Evolutionary conservation across 176 grass and related monocot genomes (phyloP).

Genomic region (Triticum urartu): DNA sequence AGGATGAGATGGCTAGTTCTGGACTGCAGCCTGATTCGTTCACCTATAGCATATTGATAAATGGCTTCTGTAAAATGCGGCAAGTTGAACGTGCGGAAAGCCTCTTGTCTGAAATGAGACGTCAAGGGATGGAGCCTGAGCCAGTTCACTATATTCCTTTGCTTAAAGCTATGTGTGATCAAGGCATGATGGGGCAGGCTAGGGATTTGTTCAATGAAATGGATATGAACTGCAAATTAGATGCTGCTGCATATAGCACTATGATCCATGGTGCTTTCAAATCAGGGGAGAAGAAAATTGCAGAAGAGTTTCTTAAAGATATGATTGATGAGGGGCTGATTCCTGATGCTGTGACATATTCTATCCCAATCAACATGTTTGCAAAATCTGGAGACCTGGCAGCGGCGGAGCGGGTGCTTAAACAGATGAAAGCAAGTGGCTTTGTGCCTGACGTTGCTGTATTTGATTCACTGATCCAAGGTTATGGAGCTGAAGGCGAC

Average conservation of each 20-base stretch:
- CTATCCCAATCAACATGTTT: conserved; percentile 46
- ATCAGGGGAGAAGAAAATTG: conserved; percentile 42
- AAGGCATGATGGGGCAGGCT: conserved; percentile 48
- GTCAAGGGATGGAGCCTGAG: conserved; percentile 32
- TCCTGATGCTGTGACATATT: conserved; percentile 64
- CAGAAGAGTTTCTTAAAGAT: conserved; percentile 41
- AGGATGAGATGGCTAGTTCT: conserved; percentile 45
- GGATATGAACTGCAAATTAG: conserved; percentile 25
- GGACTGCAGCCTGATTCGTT: conserved; percentile 46
- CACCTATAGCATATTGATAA: conserved; percentile 58
- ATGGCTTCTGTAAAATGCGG: conserved; percentile 64
- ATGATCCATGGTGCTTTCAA: conserved; percentile 60
- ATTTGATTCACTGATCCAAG: conserved; percentile 60
- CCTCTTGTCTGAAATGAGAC: conserved; percentile 41
- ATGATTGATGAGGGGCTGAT: conserved; percentile 43
- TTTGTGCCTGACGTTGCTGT: conserved; percentile 46
- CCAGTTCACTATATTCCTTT: conserved; percentile 49
- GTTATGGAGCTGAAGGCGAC: conserved; percentile 36
- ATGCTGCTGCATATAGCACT: conserved; percentile 48
- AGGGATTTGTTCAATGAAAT: conserved; percentile 60
- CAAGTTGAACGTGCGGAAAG: conserved; percentile 36
- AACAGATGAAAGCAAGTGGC: conserved; percentile 62
- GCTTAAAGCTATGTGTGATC: conserved; percentile 51
- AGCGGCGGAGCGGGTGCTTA: conserved; percentile 44
- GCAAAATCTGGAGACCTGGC: conserved; percentile 46